Evolutionary conservation across 441 rosid species (phyloP).

Genomic region (Brassica balearica): DNA sequence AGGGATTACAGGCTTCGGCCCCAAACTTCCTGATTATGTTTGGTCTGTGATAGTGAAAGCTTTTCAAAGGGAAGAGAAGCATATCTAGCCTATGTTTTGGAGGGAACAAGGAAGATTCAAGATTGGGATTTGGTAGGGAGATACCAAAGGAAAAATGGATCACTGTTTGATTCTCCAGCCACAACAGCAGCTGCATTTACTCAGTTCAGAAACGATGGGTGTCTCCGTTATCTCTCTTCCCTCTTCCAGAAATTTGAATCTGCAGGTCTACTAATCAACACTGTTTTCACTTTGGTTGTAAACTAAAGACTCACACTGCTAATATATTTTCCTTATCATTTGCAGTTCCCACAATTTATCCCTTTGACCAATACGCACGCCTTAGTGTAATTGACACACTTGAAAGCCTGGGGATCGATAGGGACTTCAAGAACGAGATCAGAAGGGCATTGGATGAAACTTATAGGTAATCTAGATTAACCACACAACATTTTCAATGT

Average conservation of each 20-base stretch:
- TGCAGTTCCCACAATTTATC: slow-evolving; percentile 83
- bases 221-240: slow-evolving; percentile 64
- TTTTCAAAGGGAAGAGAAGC: slow-evolving; percentile 58
- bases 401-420: slow-evolving; percentile 72
- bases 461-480: slow-evolving; percentile 53
- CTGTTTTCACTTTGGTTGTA: not conserved
- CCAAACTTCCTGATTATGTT: not conserved
- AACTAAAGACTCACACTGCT: not conserved
- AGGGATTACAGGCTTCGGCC: too few relatives aligned
- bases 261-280: slow-evolving; percentile 59
- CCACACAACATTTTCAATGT: not conserved
- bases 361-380: slow-evolving; percentile 58
- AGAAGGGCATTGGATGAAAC: slow-evolving; percentile 56
- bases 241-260: slow-evolving; percentile 61
- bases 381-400: slow-evolving; percentile 68
- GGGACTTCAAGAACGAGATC: slow-evolving; percentile 68
- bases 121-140: slow-evolving; percentile 72
- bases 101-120: slow-evolving; percentile 63
- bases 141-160: slow-evolving; percentile 75
- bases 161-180: slow-evolving; percentile 85
- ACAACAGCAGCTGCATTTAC: slow-evolving; percentile 78
- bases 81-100: slow-evolving; percentile 67
- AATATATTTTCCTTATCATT: slow-evolving; percentile 23
- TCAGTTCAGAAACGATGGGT: slow-evolving; percentile 57
- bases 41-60: slow-evolving; percentile 38